Conservation (phyloP, 1,284 basidiomycete species). For the Cutaneotrichosporon cavernicola region DNA sequence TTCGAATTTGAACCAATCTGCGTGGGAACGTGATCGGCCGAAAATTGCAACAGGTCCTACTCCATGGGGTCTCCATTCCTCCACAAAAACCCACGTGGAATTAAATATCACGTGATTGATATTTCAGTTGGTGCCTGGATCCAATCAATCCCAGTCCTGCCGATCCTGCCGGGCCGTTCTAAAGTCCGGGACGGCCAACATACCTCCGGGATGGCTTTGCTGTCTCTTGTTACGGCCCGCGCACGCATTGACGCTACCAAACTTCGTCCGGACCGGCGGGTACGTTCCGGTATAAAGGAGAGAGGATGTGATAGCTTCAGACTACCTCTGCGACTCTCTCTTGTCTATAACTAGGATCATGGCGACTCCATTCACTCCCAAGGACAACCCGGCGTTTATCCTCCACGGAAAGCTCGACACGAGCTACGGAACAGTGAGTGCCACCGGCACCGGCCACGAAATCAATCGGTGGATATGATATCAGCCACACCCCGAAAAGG, state of each 20-base stretch:
- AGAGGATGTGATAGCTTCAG: neutral
- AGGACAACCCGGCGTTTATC: conserved; percentile 48
- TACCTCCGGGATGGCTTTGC: no score
- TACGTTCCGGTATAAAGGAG: neutral
- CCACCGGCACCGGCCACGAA: neutral
- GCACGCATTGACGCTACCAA: neutral
- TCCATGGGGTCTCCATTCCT: neutral
- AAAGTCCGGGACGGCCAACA: no score
- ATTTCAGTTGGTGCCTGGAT: neutral
- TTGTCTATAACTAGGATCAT: conserved; percentile 2
- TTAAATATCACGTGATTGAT: neutral
- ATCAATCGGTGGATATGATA: neutral
- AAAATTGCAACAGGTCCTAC: neutral
- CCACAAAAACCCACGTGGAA: neutral
- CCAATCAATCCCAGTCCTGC: no score
- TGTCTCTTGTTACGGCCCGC: no score
- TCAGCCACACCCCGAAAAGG: neutral
- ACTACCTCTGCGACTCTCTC: neutral
- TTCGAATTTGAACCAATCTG: conserved; percentile 5
- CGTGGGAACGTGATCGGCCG: conserved; percentile 4
- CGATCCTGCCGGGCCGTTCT: no score
- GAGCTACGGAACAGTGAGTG: conserved; percentile 38
- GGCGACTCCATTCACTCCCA: conserved; percentile 34
- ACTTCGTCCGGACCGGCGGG: conserved; percentile 1
- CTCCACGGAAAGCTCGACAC: conserved; percentile 44